Base-by-base conservation (phyloP, 495 filamentous ascomycete species). In the Darksidea phi region DNA sequence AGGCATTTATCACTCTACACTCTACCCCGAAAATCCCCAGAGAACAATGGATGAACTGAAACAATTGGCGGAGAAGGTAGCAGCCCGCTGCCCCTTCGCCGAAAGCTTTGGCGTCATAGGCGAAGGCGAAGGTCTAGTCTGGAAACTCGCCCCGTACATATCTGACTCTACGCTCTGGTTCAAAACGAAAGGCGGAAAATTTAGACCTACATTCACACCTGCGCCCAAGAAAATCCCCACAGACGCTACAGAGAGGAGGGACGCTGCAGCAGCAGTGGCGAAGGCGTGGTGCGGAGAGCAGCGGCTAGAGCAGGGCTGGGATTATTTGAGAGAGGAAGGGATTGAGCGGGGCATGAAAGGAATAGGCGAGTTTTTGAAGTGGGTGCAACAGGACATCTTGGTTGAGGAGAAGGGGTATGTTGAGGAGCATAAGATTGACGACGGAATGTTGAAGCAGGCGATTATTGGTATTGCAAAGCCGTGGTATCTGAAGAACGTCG, bases 81-180 rank as follows among this genome's bases (percentile, higher is more conserved):
- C 71, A 36, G 61, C 45, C 23, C 17, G 55, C 37, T 76, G 74
- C 42, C 73, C 74, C 0, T 75, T 73, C 45, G 64, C 63, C 0
- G 62, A 60, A 21, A 60, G 47, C 6, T 71, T 74, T 38, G 67
- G 56, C 1, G 58, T 72, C n/a, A 48, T 25, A 8, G 71, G 73
- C 15, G 36, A 61, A n/a, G 74, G 73, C 3, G 74, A 76, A 55
- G 74, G 73, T 4, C 66, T 76, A 4, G 71, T 76, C 1, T 76
- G 73, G 72, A 74, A 75, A 59, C 49, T 61, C 3, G 63, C 70
- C 26, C 51, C 70, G 1, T 62, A 55, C 25, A 60, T 67, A 21
- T 25, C n/a, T 11, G 20, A 53, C 11, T 5, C 50, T 1, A 21
- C 49, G 26, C n/a, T 61, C 13, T 76, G 74, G 74, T 65, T 73